Evolutionary conservation across 1,284 basidiomycete genomes (phyloP).

Genomic region (Naganishia sp.): DNA sequence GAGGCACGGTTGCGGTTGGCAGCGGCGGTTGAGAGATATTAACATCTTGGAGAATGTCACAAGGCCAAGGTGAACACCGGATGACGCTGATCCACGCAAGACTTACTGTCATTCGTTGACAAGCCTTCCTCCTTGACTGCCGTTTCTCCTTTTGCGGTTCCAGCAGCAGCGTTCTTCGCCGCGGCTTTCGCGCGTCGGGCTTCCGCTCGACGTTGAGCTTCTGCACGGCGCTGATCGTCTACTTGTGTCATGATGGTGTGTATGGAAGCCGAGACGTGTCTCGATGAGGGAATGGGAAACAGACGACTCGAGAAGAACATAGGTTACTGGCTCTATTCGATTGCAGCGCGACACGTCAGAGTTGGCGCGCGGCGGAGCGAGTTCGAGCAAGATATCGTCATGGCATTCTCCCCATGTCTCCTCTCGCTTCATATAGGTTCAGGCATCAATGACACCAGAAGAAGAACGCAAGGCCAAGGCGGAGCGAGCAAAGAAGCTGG

Average conservation of each 20-base stretch:
- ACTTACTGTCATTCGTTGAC: slow-evolving; percentile 28
- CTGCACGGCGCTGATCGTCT: slow-evolving; percentile 36
- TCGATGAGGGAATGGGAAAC: not conserved
- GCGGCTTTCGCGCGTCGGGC: slow-evolving; percentile 54
- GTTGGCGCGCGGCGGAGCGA: too few relatives aligned
- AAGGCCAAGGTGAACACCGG: not conserved
- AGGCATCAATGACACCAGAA: slow-evolving; percentile 34
- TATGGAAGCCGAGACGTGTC: too few relatives aligned
- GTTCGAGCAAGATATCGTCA: too few relatives aligned
- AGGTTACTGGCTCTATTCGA: too few relatives aligned
- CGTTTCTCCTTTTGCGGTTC: slow-evolving; percentile 46
- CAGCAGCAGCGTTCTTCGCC: slow-evolving; percentile 48
- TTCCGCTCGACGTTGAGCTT: slow-evolving; percentile 47
- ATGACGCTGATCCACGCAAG: not conserved
- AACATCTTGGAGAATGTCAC: not conserved
- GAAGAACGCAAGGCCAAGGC: slow-evolving; percentile 50
- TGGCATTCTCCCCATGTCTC: too few relatives aligned
- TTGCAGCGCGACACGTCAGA: too few relatives aligned
- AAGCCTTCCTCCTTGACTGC: slow-evolving; percentile 27
- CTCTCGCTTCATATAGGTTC: not conserved
- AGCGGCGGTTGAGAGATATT: not conserved
- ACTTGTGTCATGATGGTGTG: not conserved
- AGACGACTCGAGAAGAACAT: not conserved
- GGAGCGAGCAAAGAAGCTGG: slow-evolving; percentile 49
- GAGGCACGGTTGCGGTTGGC: not conserved